Evolutionary conservation across 345 rosid species (phyloP).

Genomic region (Mangifera indica): DNA sequence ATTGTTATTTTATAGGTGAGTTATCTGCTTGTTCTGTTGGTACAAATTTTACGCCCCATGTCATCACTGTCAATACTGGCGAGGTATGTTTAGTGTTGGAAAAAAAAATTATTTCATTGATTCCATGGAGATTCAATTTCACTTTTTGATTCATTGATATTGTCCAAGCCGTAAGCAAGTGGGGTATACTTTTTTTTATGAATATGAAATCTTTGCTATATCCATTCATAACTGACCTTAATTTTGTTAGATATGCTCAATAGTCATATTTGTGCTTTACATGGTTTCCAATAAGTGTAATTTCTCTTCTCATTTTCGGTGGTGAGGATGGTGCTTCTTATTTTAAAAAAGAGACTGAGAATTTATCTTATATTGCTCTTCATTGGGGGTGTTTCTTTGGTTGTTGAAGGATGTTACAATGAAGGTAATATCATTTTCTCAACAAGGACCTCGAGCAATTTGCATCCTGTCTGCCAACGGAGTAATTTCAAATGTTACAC

Average conservation of each 20-base stretch:
- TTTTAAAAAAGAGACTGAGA: neutral
- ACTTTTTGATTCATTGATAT: too few relatives aligned
- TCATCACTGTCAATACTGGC: slow-evolving; percentile 71
- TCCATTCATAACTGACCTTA: neutral
- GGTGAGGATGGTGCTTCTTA: neutral
- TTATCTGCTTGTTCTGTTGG: slow-evolving; percentile 51
- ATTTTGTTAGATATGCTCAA: neutral
- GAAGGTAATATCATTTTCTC: slow-evolving; percentile 85
- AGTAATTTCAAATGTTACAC: slow-evolving; percentile 69
- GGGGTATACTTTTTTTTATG: neutral
- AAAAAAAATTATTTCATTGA: neutral
- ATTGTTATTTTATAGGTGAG: slow-evolving; percentile 44
- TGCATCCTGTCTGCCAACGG: slow-evolving; percentile 82
- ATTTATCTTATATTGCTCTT: neutral
- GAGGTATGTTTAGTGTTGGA: slow-evolving; percentile 50
- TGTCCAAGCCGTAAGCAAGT: neutral
- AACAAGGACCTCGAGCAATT: slow-evolving; percentile 82
- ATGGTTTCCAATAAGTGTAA: neutral
- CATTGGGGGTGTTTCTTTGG: slow-evolving; percentile 18
- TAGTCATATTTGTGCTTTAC: neutral
- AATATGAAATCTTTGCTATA: neutral
- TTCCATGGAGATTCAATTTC: neutral
- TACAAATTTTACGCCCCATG: slow-evolving; percentile 74
- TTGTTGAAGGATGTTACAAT: slow-evolving; percentile 62
- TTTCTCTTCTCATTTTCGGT: neutral